Evolutionary conservation across 139 green algal species (phyloP).

Genomic region (Picochlorum sp.): DNA sequence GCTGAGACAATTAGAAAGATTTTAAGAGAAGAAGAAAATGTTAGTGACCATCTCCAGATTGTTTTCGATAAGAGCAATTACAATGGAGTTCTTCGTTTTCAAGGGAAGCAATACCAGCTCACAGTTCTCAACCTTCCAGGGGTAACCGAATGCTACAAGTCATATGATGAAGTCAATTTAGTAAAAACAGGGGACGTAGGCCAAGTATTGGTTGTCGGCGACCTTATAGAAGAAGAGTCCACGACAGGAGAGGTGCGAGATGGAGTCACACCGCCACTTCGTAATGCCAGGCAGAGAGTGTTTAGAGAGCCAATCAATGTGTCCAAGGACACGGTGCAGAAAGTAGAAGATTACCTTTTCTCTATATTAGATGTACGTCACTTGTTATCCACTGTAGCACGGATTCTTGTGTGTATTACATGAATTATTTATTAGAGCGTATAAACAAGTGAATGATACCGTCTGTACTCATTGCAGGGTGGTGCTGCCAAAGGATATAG

Average conservation of each 20-base stretch:
- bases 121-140: conserved; percentile 70
- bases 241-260: conserved; percentile 26
- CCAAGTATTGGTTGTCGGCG: conserved; percentile 59
- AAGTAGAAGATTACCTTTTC: conserved; percentile 53
- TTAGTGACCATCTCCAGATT: background rate
- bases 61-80: conserved; percentile 17
- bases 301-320: conserved; percentile 49
- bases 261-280: conserved; percentile 68
- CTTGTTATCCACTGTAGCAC: too few species aligned
- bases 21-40: conserved; percentile 28
- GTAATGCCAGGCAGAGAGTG: conserved; percentile 46
- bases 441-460: background rate
- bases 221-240: conserved; percentile 21
- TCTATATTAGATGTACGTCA: conserved; percentile 37
- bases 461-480: conserved; percentile 16
- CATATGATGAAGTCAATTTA: conserved; percentile 82
- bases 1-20: conserved; percentile 42
- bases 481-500: conserved; percentile 50
- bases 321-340: conserved; percentile 18
- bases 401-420: background rate
- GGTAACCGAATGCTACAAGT: conserved; percentile 88
- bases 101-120: conserved; percentile 41
- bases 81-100: conserved; percentile 43
- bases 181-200: conserved; percentile 83
- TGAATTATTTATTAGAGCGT: background rate